A percentile compares a stretch with the other conserved stretches of the same genome.
These are phyloP conservation scores for Cercospora beticola DNA, from an alignment of 2,329 filamentous ascomycete species.

Conservation along the genomic window DNA sequence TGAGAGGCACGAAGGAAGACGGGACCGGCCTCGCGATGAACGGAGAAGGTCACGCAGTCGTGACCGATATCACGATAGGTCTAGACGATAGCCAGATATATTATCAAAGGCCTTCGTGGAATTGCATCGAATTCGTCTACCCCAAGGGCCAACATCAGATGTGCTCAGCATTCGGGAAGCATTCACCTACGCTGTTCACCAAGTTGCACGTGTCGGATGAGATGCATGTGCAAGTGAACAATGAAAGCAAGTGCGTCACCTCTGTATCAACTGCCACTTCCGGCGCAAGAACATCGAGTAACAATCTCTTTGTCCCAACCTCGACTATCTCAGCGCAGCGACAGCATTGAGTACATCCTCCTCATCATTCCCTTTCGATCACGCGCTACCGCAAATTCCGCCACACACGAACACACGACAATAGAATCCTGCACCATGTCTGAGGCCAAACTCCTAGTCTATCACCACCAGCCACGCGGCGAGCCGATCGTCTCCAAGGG, in stretches of 20 bases:
- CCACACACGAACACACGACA: not conserved
- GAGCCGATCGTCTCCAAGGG: not conserved
- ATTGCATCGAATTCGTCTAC: not conserved
- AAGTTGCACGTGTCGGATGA: not conserved
- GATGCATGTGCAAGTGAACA: not conserved
- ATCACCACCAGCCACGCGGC: conserved; percentile 25
- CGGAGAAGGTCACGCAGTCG: conserved; percentile 23
- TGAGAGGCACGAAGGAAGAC: conserved; percentile 23
- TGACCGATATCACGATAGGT: conserved; percentile 18
- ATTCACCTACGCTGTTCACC: not conserved
- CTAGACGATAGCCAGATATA: conserved; percentile 1
- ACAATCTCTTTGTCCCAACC: not conserved
- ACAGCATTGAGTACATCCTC: not conserved
- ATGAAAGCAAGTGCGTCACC: not conserved
- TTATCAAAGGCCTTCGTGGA: not conserved
- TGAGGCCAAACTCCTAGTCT: conserved; percentile 28
- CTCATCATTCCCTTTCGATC: not conserved
- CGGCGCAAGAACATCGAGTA: not conserved
- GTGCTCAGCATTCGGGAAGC: not conserved
- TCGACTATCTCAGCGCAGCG: not conserved
- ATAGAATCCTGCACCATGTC: conserved; percentile 8
- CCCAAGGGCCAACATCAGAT: too few relatives aligned
- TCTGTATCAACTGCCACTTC: not conserved
- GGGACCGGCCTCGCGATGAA: conserved; percentile 22
- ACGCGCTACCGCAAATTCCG: not conserved